Evolutionary conservation across 352 stramenopile species (phyloP), one percentile per base, ranked within the genome.

Genomic region (Pythium coloratum): DNA sequence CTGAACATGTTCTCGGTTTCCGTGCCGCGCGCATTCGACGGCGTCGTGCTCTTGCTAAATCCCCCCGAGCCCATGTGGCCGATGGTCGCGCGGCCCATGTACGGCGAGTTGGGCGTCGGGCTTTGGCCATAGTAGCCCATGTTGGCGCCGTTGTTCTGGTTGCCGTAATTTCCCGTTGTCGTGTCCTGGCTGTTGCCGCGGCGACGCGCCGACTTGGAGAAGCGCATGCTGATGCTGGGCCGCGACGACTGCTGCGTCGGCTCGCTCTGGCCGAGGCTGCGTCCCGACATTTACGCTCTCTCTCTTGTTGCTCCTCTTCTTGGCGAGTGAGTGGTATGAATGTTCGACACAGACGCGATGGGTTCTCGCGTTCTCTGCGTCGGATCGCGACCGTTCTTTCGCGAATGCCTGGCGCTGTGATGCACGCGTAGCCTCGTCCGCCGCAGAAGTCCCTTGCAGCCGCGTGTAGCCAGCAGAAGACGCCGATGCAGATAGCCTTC

Each of bases 111-210:
- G 14, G 78, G 74, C 60, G 72, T 87, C 59, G 79, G 74, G 34
- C 83, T 78, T 28, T 78, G 66, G 32, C 73, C 64, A 14, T 66
- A 77, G 69, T 53, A 53, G 46, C 46, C 46, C 46, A 76, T 76
- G 36, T 67, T 65, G 38, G 32, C 30, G 49, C 57, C 62, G 44
- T 53, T 53, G 57, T 64, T 70, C 49, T 73, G 67, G 53, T 76
- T 76, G 50, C 65, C 60, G 44, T 66, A 68, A 28, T 58, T 66
- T 62, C 68, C 71, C 32, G 78, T 64, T n/a, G 75, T 65, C 9
- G 79, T 80, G 26, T 89, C 81, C 46, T 89, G 79, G 62, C 78
- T 88, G 71, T 89, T 92, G 44, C 82, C 84, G 60, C 84, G 82
- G 44, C 84, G 71, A 6, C 82, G 82, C 59, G 79, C 72, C 53